phyloP scores from a whole-genome alignment of 176 grass and related monocot genomes.

The Ensete glaucum region DNA sequence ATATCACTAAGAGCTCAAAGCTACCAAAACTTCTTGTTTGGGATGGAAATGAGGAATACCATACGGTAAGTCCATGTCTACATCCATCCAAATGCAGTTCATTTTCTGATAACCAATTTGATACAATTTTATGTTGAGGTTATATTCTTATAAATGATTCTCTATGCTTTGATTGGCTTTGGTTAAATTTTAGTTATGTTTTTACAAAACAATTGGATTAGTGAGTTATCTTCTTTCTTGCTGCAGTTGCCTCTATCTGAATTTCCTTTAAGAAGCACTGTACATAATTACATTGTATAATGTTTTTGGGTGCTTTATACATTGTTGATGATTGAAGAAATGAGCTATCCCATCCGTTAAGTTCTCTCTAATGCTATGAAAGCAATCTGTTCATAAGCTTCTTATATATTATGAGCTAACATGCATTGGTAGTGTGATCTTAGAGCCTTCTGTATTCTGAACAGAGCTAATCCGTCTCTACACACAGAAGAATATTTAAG shows the following conservation, averaged over 20 bases:
- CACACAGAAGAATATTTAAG: too few relatives aligned
- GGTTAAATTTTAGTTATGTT: too few relatives aligned
- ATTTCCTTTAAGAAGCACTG: too few relatives aligned
- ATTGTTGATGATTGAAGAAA: too few relatives aligned
- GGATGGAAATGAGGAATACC: conserved; percentile 77
- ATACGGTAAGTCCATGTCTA: conserved; percentile 49
- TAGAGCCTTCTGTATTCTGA: background rate
- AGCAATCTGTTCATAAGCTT: background rate
- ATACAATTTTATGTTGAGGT: background rate
- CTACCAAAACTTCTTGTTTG: conserved; percentile 76
- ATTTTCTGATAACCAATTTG: background rate
- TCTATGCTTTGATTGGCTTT: too few relatives aligned
- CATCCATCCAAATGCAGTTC: background rate
- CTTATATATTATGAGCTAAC: background rate
- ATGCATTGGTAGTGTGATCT: background rate
- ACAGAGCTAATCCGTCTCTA: too few relatives aligned
- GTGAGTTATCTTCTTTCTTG: too few relatives aligned
- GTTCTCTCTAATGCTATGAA: background rate
- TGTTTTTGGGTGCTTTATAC: too few relatives aligned
- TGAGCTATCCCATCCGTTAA: too few relatives aligned
- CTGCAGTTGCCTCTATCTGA: too few relatives aligned
- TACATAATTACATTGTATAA: too few relatives aligned
- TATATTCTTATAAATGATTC: background rate
- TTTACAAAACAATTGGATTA: too few relatives aligned
- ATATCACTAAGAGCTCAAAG: conserved; percentile 39